These are phyloP conservation scores for Astrocystis sublimbata DNA, from an alignment of 495 filamentous ascomycete species.

Conservation along the genomic window DNA sequence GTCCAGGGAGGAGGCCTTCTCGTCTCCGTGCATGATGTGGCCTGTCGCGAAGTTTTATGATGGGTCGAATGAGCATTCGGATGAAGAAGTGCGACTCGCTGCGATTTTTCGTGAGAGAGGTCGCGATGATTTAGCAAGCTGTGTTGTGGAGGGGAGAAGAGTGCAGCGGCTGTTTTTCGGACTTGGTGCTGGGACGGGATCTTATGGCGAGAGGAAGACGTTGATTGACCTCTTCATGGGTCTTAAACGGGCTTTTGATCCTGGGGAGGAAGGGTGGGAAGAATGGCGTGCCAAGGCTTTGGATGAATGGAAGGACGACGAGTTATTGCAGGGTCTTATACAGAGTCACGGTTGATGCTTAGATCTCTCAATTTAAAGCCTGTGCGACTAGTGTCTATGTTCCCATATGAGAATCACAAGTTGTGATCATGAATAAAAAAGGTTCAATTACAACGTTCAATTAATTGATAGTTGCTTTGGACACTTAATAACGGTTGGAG, in stretches of 20 bases:
- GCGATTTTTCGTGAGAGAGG: constrained; percentile 35
- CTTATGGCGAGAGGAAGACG: not conserved
- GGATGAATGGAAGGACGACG: not conserved
- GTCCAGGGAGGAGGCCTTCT: constrained; percentile 40
- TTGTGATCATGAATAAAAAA: no score
- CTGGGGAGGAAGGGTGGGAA: constrained; percentile 4
- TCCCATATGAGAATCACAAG: no score
- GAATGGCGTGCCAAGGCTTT: not conserved
- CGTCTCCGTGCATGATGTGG: constrained; percentile 44
- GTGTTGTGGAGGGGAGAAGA: not conserved
- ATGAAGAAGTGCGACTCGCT: constrained; percentile 40
- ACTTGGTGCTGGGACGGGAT: not conserved
- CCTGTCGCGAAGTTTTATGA: constrained; percentile 46
- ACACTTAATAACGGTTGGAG: no score
- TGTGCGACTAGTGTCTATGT: no score
- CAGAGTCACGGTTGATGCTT: constrained; percentile 19
- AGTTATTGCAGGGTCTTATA: constrained; percentile 9
- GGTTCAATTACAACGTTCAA: no score
- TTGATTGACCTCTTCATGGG: constrained; percentile 8
- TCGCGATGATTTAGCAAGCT: constrained; percentile 20
- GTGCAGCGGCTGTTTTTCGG: constrained; percentile 7
- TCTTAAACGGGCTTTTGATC: constrained; percentile 8
- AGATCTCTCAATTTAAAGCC: no score
- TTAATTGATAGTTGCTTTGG: no score
- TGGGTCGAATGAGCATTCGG: constrained; percentile 34